phyloP scores from a whole-genome alignment of 2,329 filamentous ascomycete species.

The Acrodontium crateriforme region DNA sequence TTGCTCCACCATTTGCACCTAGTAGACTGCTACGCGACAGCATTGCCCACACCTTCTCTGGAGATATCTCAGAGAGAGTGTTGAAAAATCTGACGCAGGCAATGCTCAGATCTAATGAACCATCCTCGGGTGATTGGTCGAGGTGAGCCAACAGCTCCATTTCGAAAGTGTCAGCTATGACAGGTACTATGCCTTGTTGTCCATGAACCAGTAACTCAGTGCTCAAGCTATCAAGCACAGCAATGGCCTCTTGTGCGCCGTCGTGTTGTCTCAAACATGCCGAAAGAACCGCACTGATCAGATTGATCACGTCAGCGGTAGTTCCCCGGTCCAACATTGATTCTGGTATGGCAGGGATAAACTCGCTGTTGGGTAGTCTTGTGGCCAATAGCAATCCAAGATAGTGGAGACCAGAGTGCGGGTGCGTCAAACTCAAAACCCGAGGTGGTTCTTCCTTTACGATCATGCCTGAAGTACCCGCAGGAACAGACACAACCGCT shows the following conservation, averaged over 20 bases:
- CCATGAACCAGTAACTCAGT: constrained; percentile 34
- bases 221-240: constrained; percentile 36
- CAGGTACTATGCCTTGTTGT: constrained; percentile 59
- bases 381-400: constrained; percentile 64
- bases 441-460: constrained; percentile 65
- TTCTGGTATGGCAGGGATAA: constrained; percentile 6
- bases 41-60: constrained; percentile 81
- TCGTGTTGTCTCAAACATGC: constrained; percentile 17
- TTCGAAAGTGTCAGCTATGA: constrained; percentile 79
- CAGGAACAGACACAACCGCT: constrained; percentile 45
- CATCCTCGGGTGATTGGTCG: constrained; percentile 44
- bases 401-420: constrained; percentile 67
- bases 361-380: constrained; percentile 38
- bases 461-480: constrained; percentile 55
- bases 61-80: constrained; percentile 55
- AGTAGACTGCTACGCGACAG: constrained; percentile 70
- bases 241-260: constrained; percentile 26
- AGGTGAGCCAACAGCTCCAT: constrained; percentile 39
- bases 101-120: constrained; percentile 52
- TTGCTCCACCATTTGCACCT: constrained; percentile 59
- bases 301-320: constrained; percentile 56
- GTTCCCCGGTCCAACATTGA: constrained; percentile 40
- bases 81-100: constrained; percentile 71
- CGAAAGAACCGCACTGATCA: constrained; percentile 57
- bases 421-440: constrained; percentile 59